Evolutionary conservation across 2,329 filamentous ascomycete species (phyloP).

Genomic region (Colletotrichum sansevieriae): DNA sequence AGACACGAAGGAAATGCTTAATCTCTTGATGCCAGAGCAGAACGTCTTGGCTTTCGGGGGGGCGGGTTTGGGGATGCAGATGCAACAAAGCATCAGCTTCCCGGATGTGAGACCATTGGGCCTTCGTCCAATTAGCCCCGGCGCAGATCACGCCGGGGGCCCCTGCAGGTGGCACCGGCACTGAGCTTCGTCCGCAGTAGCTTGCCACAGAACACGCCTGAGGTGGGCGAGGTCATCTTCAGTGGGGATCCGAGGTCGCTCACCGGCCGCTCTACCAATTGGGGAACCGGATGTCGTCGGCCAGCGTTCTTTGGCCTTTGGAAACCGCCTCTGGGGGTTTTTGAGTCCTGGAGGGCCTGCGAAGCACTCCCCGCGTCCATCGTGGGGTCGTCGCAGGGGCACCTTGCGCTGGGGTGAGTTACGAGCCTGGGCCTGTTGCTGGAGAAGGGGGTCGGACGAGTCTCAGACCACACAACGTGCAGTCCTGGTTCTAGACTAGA

Average conservation of each 20-base stretch:
- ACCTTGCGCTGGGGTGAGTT: not conserved
- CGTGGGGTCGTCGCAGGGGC: slow-evolving; percentile 25
- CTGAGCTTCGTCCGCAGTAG: slow-evolving; percentile 19
- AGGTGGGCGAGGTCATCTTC: not conserved
- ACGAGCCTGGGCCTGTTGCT: not conserved
- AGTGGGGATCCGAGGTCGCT: slow-evolving; percentile 7
- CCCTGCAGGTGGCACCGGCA: slow-evolving; percentile 22
- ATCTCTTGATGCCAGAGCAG: not conserved
- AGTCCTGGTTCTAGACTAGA: not conserved
- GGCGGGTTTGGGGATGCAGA: slow-evolving; percentile 12
- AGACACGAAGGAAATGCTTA: not conserved
- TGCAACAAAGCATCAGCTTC: slow-evolving; percentile 14
- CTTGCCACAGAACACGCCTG: not conserved
- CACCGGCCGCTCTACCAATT: not conserved
- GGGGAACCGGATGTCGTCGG: not conserved
- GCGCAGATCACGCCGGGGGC: slow-evolving; percentile 34
- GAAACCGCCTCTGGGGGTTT: no score
- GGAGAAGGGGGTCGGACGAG: slow-evolving; percentile 27
- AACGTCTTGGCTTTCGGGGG: slow-evolving; percentile 20
- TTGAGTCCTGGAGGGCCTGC: not conserved
- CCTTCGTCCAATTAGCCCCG: slow-evolving; percentile 13
- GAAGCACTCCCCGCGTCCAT: slow-evolving; percentile 20
- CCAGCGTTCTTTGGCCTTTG: not conserved
- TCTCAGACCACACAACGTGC: slow-evolving; percentile 33
- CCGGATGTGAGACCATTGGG: slow-evolving; percentile 1